phyloP scores from a whole-genome alignment of 2,329 filamentous ascomycete genomes.

The Xylaria sp. region DNA sequence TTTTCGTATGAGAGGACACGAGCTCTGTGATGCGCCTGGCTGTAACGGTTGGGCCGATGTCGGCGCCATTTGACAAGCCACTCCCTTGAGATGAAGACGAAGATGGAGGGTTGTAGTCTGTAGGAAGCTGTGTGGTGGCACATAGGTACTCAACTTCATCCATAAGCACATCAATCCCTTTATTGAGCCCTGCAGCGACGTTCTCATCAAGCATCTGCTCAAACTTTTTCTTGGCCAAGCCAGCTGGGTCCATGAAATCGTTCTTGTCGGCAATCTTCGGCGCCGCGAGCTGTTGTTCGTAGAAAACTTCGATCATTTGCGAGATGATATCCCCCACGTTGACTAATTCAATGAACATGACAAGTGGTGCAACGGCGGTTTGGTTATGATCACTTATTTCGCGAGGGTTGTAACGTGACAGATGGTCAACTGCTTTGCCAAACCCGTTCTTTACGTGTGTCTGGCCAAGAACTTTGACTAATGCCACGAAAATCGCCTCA shows the following conservation, averaged over 20 bases:
- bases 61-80: slow-evolving; percentile 51
- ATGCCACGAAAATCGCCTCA: slow-evolving; percentile 83
- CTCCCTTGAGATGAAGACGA: slow-evolving; percentile 50
- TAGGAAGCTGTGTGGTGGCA: slow-evolving; percentile 84
- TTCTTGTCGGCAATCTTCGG: slow-evolving; percentile 88
- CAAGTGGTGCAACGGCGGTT: slow-evolving; percentile 85
- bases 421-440: slow-evolving; percentile 88
- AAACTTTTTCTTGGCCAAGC: slow-evolving; percentile 96
- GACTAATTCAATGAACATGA: slow-evolving; percentile 96
- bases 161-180: slow-evolving; percentile 98
- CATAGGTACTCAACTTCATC: slow-evolving; percentile 97
- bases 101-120: slow-evolving; percentile 85
- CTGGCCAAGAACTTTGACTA: slow-evolving; percentile 86
- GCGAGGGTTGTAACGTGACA: slow-evolving; percentile 90
- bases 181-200: slow-evolving; percentile 94
- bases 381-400: slow-evolving; percentile 78
- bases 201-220: slow-evolving; percentile 98
- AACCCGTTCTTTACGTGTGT: slow-evolving; percentile 94
- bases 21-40: slow-evolving; percentile 85
- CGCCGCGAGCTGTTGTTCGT: slow-evolving; percentile 89
- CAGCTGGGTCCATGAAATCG: slow-evolving; percentile 92
- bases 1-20: slow-evolving; percentile 87
- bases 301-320: slow-evolving; percentile 99
- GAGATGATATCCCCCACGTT: slow-evolving; percentile 98
- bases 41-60: slow-evolving; percentile 76